These are phyloP conservation scores for Detonula confervacea DNA, from an alignment of 352 stramenopile genomes.

Conservation along the genomic window DNA sequence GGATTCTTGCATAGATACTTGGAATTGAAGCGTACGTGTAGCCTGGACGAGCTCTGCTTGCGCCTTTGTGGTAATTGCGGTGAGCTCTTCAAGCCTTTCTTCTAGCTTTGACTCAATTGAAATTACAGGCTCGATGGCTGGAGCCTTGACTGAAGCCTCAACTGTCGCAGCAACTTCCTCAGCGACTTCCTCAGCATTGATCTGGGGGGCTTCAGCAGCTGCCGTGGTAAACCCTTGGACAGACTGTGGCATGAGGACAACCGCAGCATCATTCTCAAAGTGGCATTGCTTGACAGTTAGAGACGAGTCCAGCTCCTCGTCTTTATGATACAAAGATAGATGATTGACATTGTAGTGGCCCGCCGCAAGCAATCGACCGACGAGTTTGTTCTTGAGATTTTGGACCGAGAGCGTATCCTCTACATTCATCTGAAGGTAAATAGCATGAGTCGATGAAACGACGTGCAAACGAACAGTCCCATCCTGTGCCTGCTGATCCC, in stretches of 20 bases:
- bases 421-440: constrained; percentile 20
- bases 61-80: constrained; percentile 13
- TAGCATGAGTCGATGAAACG: constrained; percentile 27
- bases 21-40: constrained; percentile 27
- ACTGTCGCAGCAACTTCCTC: constrained; percentile 16
- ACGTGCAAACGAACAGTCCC: constrained; percentile 32
- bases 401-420: constrained; percentile 22
- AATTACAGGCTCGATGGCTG: too few relatives aligned
- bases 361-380: background rate
- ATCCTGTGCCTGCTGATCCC: background rate
- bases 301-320: constrained; percentile 13
- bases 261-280: constrained; percentile 15
- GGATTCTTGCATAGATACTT: constrained; percentile 30
- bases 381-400: constrained; percentile 39
- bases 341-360: constrained; percentile 1
- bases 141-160: too few relatives aligned
- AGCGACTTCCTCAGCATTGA: background rate
- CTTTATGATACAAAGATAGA: constrained; percentile 12
- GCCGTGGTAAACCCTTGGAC: background rate
- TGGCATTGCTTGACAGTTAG: constrained; percentile 19
- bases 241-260: constrained; percentile 15
- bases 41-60: constrained; percentile 28
- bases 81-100: constrained; percentile 40
- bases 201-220: background rate
- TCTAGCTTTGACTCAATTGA: constrained; percentile 33